Evolutionary conservation across 176 grass and related monocot species (phyloP).

Genomic region (Tuctoria greenei): DNA sequence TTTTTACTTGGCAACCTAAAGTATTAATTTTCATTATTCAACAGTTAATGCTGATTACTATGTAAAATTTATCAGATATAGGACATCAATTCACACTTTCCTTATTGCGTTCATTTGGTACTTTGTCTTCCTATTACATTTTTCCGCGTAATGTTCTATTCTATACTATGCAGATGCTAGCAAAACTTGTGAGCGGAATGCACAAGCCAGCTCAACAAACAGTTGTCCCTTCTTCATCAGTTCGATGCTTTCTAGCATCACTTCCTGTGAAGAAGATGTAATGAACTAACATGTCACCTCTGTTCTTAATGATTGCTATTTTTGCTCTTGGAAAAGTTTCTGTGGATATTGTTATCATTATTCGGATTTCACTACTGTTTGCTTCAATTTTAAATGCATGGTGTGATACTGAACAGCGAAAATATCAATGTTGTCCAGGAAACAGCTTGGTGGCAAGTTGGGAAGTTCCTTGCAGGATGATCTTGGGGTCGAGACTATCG

Average conservation of each 20-base stretch:
- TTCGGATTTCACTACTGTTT: background rate
- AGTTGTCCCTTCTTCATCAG: constrained; percentile 77
- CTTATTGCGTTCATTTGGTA: background rate
- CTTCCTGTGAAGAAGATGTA: constrained; percentile 96
- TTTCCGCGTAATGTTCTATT: constrained; percentile 34
- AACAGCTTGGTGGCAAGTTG: constrained; percentile 95
- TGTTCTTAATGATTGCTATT: constrained; percentile 4
- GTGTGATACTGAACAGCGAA: constrained; percentile 26
- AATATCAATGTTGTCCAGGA: constrained; percentile 56
- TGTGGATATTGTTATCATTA: background rate
- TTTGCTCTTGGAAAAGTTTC: background rate
- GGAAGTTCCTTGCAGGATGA: constrained; percentile 82
- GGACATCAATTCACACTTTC: background rate
- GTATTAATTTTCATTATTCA: background rate
- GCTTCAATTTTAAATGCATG: background rate
- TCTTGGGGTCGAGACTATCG: constrained; percentile 74
- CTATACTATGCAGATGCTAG: constrained; percentile 70
- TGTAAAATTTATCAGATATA: background rate
- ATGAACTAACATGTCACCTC: constrained; percentile 21
- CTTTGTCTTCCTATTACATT: constrained; percentile 22
- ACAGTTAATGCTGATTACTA: background rate
- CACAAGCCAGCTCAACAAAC: constrained; percentile 99
- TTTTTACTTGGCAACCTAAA: background rate
- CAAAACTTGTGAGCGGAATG: constrained; percentile 93
- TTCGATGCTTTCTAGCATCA: constrained; percentile 72